phyloP scores from a whole-genome alignment of 129 eudicot species.

The Ambrosia trifida region DNA sequence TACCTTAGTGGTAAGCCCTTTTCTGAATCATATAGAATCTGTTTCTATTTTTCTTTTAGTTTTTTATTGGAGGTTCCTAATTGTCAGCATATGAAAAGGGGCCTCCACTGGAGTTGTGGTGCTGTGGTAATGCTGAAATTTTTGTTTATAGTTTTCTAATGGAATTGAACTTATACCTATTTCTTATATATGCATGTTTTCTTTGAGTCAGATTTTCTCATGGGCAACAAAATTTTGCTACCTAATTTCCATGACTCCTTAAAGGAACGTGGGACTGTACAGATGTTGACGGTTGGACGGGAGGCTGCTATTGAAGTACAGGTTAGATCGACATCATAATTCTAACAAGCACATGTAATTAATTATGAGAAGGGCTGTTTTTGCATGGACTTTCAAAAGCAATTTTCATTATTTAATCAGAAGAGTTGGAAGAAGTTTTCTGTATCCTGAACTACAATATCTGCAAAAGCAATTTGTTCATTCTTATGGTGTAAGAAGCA shows the following conservation, averaged over 20 bases:
- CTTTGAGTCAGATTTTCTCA: slow-evolving; percentile 78
- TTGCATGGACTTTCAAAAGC: background rate
- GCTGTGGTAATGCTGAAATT: slow-evolving; percentile 89
- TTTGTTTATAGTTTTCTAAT: slow-evolving; percentile 44
- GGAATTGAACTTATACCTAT: slow-evolving; percentile 30
- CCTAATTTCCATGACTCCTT: slow-evolving; percentile 88
- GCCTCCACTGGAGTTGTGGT: slow-evolving; percentile 76
- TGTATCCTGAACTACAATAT: slow-evolving; percentile 5
- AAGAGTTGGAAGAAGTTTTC: background rate
- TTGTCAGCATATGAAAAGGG: slow-evolving; percentile 83
- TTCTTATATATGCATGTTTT: slow-evolving; percentile 48
- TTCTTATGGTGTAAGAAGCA: no score
- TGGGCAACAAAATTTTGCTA: slow-evolving; percentile 68
- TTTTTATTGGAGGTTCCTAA: slow-evolving; percentile 71
- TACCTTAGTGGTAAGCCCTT: slow-evolving; percentile 72
- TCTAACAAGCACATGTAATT: slow-evolving; percentile 7
- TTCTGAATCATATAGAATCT: slow-evolving; percentile 14
- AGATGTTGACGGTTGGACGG: slow-evolving; percentile 91
- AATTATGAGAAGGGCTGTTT: background rate
- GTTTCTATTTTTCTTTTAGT: slow-evolving; percentile 27
- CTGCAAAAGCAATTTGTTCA: background rate
- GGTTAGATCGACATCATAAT: slow-evolving; percentile 40
- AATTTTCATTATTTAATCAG: background rate
- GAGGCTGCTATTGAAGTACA: slow-evolving; percentile 99
- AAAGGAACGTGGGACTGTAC: slow-evolving; percentile 87